These are phyloP conservation scores for Dentipellis fragilis DNA, from an alignment of 768 basidiomycete genomes.

Conservation along the genomic window DNA sequence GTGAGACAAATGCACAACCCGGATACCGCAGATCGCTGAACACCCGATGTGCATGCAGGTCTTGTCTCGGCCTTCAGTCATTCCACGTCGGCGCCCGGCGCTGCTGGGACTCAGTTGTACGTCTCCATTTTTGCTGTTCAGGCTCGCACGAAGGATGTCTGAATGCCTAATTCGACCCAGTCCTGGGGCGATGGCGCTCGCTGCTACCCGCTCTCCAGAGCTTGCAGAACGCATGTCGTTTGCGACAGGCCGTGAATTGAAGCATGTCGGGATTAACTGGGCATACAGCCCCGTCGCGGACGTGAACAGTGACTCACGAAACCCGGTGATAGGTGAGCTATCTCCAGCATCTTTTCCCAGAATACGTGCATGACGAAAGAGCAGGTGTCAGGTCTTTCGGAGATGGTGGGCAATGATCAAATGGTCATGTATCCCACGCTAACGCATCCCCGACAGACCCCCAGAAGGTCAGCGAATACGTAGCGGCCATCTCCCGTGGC, in stretches of 20 bases:
- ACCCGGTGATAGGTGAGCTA: constrained; percentile 59
- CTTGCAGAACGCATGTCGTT: constrained; percentile 36
- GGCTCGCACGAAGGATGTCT: not conserved
- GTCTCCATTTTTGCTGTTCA: constrained; percentile 15
- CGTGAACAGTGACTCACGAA: constrained; percentile 57
- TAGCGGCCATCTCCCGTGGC: constrained; percentile 36
- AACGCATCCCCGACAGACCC: constrained; percentile 34
- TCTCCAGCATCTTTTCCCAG: not conserved
- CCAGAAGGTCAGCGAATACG: constrained; percentile 36
- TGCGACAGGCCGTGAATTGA: constrained; percentile 47
- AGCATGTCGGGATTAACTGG: constrained; percentile 60
- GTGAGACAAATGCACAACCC: constrained; percentile 19
- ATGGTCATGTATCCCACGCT: not conserved
- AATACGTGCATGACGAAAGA: no score
- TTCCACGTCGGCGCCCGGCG: constrained; percentile 12
- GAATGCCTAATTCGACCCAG: constrained; percentile 21
- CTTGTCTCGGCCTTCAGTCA: constrained; percentile 59
- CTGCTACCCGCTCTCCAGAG: constrained; percentile 37
- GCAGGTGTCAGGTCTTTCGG: constrained; percentile 63
- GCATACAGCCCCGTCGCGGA: constrained; percentile 61
- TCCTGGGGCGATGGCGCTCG: constrained; percentile 67
- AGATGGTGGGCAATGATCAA: constrained; percentile 33
- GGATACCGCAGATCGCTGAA: no score
- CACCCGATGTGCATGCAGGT: constrained; percentile 25
- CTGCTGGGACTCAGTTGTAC: constrained; percentile 60